These are phyloP conservation scores for Rosa chinensis DNA, from an alignment of 306 rosid species.

Conservation along the genomic window DNA sequence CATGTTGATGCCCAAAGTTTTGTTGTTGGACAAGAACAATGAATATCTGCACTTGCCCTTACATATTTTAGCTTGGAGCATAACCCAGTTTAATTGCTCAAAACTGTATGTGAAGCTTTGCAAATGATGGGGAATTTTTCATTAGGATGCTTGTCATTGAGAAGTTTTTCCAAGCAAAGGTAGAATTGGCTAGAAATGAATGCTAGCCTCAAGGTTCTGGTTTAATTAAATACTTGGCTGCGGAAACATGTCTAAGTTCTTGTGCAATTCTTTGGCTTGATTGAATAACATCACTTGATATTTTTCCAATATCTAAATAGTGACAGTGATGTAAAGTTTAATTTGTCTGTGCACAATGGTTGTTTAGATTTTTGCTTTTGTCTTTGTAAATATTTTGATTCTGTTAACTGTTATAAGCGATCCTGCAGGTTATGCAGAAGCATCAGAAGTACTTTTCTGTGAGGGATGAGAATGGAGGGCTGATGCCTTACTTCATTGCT, in stretches of 20 bases:
- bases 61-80: too few species aligned
- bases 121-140: too few species aligned
- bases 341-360: not conserved
- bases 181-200: not conserved
- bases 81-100: not conserved
- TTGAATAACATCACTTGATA: not conserved
- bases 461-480: constrained; percentile 52
- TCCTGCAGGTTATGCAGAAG: constrained; percentile 93
- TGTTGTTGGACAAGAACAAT: too few species aligned
- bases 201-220: not conserved
- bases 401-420: constrained; percentile 15
- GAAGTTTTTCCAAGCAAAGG: not conserved
- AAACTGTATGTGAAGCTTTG: too few species aligned
- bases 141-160: too few species aligned
- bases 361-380: not conserved
- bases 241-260: not conserved
- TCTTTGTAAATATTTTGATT: not conserved
- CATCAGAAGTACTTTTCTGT: constrained; percentile 91
- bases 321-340: not conserved
- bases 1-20: too few species aligned
- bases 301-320: not conserved
- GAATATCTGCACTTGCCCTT: too few species aligned
- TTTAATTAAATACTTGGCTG: not conserved
- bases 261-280: not conserved
- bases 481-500: constrained; percentile 87